Percentiles rank a stretch among this genome's conserved stretches.
These are phyloP conservation scores for Neonectria coccinea DNA, from an alignment of 2,329 filamentous ascomycete genomes.

Conservation along the genomic window DNA sequence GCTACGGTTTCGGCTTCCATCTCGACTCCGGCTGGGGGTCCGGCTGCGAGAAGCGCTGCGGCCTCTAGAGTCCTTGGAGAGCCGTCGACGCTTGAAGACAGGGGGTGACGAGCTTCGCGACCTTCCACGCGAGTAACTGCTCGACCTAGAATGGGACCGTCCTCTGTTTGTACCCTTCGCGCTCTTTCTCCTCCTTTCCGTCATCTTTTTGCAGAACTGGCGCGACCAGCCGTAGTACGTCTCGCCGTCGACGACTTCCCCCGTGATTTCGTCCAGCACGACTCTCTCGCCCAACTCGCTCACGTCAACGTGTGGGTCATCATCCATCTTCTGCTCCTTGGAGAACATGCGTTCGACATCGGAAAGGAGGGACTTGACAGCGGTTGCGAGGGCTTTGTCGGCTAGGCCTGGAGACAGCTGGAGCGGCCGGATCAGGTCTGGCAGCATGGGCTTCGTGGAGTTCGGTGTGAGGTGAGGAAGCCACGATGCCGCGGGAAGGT, in stretches of 20 bases:
- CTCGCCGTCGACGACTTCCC: slow-evolving; percentile 72
- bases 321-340: slow-evolving; percentile 59
- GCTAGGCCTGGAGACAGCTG: slow-evolving; percentile 77
- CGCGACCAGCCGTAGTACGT: slow-evolving; percentile 92
- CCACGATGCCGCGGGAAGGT: slow-evolving; percentile 84
- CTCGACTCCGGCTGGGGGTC: slow-evolving; percentile 39
- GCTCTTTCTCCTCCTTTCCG: slow-evolving; percentile 59
- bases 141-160: slow-evolving; percentile 50
- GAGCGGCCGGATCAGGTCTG: slow-evolving; percentile 76
- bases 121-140: slow-evolving; percentile 44
- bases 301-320: slow-evolving; percentile 69
- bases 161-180: slow-evolving; percentile 43
- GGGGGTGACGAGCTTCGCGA: slow-evolving; percentile 50
- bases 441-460: slow-evolving; percentile 78
- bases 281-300: slow-evolving; percentile 80
- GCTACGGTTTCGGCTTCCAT: slow-evolving; percentile 33
- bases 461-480: slow-evolving; percentile 83
- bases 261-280: slow-evolving; percentile 73
- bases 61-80: slow-evolving; percentile 40
- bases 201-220: slow-evolving; percentile 85
- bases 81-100: slow-evolving; percentile 47
- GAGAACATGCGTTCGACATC: slow-evolving; percentile 78
- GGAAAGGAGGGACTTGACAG: slow-evolving; percentile 76
- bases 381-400: slow-evolving; percentile 71
- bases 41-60: slow-evolving; percentile 43